Base-by-base conservation (phyloP, 352 stramenopile species). In the Globisporangium carolinianum region DNA sequence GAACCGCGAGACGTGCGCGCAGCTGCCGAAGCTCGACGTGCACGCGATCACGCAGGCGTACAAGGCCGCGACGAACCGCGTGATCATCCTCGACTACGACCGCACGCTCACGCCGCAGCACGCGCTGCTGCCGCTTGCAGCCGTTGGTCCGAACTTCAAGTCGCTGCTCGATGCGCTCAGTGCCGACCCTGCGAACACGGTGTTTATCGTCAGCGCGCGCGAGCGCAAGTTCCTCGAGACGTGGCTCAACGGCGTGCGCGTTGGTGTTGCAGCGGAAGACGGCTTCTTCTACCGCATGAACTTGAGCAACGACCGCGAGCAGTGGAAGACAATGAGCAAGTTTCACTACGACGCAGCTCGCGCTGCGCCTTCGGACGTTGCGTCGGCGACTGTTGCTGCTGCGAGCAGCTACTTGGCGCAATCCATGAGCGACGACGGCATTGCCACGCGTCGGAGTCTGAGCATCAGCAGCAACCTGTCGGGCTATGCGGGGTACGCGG, bases 41-140 rank as follows among this genome's bases (percentile, higher is more conserved):
- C 73, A 76, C 18, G 54, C 66, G 10, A 81, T 95, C 35, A 78
- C 86, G 11, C 53, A 73, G 18, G 73, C 81, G 7, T 96, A 96
- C 67, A 66, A 71, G 15, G 74, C 64, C 18, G 63, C 86, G 11
- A 67, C 82, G 52, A 95, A 93, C 57, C 80, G 87, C 2, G 72
- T 96, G 32, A 94, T 96, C 53, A 90, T 96, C 58, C 58, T 91
- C 57, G 87, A 96, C 57, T 96, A 96, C 62, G 87, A 96, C 59
- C 80, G 86, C 8, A 94, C 87, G 42, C 76, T 96, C 41, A 87
- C 69, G 12, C 76, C 79, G 7, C 80, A 94, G 60, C 77, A 88
- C 47, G 87, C 77, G 24, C 66, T 95, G 47, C 65, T 92, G 50
- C 83, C 86, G 52, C 71, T 95, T 6, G 87, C 87, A 5, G 83